Conservation (phyloP, 768 basidiomycete genomes). For the Ramaria sp. region DNA sequence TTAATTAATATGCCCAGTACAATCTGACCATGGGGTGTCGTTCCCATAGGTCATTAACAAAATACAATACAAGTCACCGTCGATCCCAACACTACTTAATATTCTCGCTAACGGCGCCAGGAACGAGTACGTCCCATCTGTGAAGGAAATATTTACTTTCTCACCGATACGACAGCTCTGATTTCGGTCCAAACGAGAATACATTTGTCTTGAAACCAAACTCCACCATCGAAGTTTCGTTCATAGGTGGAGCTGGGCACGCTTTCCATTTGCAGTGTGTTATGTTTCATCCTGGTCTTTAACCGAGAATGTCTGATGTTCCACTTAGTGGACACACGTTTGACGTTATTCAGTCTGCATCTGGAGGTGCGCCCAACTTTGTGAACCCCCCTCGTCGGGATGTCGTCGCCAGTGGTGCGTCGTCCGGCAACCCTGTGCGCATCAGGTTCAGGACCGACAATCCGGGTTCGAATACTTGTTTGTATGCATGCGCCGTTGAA, state of each 20-base stretch:
- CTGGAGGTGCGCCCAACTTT: conserved; percentile 23
- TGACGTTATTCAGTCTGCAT: conserved; percentile 25
- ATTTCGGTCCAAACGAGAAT: conserved; percentile 2
- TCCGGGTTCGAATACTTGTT: conserved; percentile 25
- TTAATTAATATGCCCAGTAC: not conserved
- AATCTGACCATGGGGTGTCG: not conserved
- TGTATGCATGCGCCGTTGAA: no score
- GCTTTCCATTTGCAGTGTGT: conserved; percentile 7
- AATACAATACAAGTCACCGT: not conserved
- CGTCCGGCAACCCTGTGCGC: conserved; percentile 23
- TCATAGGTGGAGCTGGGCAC: conserved; percentile 1
- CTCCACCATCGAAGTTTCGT: conserved; percentile 1
- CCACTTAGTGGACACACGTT: conserved; percentile 16
- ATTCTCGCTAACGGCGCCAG: not conserved
- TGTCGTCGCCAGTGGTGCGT: conserved; percentile 14
- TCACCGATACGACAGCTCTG: not conserved
- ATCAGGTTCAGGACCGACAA: conserved; percentile 44
- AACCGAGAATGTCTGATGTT: not conserved
- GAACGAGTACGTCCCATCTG: not conserved
- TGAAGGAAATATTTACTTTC: no score
- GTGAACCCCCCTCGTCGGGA: conserved; percentile 20
- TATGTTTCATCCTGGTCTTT: not conserved
- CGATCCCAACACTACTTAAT: conserved; percentile 3
- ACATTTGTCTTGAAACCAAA: not conserved
- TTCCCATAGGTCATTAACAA: not conserved